These are phyloP conservation scores for Cryptococcus wingfieldii DNA, from an alignment of 1,284 basidiomycete species.

Conservation along the genomic window DNA sequence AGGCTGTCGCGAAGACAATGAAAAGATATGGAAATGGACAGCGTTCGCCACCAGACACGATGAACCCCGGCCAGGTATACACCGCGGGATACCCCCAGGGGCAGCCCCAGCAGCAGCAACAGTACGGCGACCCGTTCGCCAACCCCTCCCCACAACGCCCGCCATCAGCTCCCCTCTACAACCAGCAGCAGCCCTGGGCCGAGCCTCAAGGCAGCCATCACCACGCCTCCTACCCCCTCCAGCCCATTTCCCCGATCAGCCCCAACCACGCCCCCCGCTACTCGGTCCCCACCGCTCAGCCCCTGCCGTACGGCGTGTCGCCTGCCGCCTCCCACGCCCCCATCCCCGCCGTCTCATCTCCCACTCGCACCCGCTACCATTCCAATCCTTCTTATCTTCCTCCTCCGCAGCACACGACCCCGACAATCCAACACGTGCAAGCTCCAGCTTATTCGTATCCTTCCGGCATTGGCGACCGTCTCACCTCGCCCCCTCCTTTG, in stretches of 20 bases:
- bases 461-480: slow-evolving; percentile 26
- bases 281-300: slow-evolving; percentile 3
- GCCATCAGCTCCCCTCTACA: background rate
- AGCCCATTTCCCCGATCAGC: background rate
- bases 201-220: slow-evolving; percentile 23
- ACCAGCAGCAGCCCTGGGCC: slow-evolving; percentile 4
- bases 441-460: slow-evolving; percentile 6
- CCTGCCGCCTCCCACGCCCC: slow-evolving; percentile 3
- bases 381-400: slow-evolving; percentile 19
- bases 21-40: background rate
- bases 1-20: background rate
- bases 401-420: background rate
- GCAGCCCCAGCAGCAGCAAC: slow-evolving; percentile 6
- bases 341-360: slow-evolving; percentile 1
- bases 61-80: slow-evolving; percentile 35
- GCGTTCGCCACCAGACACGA: slow-evolving; percentile 1
- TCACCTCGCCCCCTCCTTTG: slow-evolving; percentile 38
- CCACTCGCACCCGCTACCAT: slow-evolving; percentile 17
- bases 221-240: slow-evolving; percentile 23
- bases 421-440: background rate
- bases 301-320: slow-evolving; percentile 6
- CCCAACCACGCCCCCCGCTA: slow-evolving; percentile 2
- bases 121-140: slow-evolving; percentile 19
- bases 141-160: slow-evolving; percentile 11
- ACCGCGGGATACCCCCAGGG: slow-evolving; percentile 7